A percentile compares a stretch with the other conserved stretches of the same genome.
Conservation (phyloP, 306 rosid species). For the Casuarina cunninghamiana region DNA sequence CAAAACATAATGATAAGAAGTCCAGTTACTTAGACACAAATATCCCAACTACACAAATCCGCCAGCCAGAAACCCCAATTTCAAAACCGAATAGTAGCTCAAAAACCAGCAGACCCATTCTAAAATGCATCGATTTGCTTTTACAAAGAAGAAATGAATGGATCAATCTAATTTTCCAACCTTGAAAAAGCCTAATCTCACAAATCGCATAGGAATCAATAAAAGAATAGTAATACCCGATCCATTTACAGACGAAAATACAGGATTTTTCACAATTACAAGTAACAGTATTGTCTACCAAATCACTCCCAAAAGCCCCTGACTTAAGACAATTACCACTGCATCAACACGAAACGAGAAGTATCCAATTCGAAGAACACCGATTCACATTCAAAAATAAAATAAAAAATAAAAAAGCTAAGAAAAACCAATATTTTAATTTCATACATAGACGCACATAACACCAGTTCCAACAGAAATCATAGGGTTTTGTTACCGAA, state of each 20-base stretch:
- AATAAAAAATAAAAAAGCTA: neutral
- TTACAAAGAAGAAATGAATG: neutral
- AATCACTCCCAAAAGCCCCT: neutral
- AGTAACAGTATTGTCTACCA: neutral
- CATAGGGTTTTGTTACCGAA: neutral
- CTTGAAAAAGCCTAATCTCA: neutral
- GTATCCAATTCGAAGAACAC: neutral
- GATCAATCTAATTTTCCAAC: neutral
- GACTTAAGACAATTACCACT: neutral
- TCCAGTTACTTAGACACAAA: neutral
- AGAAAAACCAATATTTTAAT: neutral
- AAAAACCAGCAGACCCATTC: neutral
- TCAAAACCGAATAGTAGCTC: constrained; percentile 1
- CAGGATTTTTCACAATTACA: neutral
- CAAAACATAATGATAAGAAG: neutral
- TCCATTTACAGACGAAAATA: neutral
- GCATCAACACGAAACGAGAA: neutral
- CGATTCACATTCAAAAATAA: neutral
- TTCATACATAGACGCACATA: neutral
- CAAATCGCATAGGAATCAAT: no score
- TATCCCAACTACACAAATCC: neutral
- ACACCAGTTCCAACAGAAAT: neutral
- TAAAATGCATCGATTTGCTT: neutral
- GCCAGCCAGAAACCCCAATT: constrained; percentile 17
- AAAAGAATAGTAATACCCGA: no score